Conservation (phyloP, 805 yeast species). For the Candida rishiriensis region DNA sequence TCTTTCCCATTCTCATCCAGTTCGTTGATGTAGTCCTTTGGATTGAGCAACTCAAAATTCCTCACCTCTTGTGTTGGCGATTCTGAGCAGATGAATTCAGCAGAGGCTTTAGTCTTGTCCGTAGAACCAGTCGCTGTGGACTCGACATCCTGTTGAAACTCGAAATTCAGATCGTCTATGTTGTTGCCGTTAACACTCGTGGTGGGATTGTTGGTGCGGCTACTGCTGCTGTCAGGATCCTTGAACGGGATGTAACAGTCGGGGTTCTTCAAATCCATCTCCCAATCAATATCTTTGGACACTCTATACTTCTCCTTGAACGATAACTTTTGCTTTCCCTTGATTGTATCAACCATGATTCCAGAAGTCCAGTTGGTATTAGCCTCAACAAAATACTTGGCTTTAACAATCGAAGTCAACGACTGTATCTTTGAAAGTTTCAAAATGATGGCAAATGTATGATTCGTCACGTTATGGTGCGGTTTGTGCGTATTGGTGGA, state of each 20-base stretch:
- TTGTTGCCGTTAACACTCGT: slow-evolving; percentile 8
- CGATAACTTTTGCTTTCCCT: slow-evolving; percentile 35
- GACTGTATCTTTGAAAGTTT: slow-evolving; percentile 39
- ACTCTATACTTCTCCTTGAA: slow-evolving; percentile 41
- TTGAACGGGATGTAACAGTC: slow-evolving; percentile 34
- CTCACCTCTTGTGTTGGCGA: slow-evolving; percentile 25
- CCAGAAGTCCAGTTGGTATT: slow-evolving; percentile 39
- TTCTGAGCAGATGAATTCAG: slow-evolving; percentile 16
- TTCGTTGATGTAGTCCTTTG: slow-evolving; percentile 22
- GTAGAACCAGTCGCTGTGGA: slow-evolving; percentile 10
- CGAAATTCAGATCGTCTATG: slow-evolving; percentile 16
- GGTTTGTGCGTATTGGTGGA: slow-evolving; percentile 1
- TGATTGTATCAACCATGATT: slow-evolving; percentile 32
- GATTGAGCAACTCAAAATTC: slow-evolving; percentile 19
- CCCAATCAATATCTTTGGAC: slow-evolving; percentile 39
- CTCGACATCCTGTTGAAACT: slow-evolving; percentile 15
- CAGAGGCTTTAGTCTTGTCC: slow-evolving; percentile 4
- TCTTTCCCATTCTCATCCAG: slow-evolving; percentile 17
- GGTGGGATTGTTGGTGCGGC: slow-evolving; percentile 1
- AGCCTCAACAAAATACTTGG: slow-evolving; percentile 41
- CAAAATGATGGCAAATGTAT: slow-evolving; percentile 48
- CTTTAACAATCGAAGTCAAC: slow-evolving; percentile 32
- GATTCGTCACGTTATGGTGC: slow-evolving; percentile 33
- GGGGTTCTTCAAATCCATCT: slow-evolving; percentile 36
- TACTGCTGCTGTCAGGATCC: slow-evolving; percentile 1